Evolutionary conservation across 768 basidiomycete species (phyloP).

Genomic region (Leccinellum luteum): DNA sequence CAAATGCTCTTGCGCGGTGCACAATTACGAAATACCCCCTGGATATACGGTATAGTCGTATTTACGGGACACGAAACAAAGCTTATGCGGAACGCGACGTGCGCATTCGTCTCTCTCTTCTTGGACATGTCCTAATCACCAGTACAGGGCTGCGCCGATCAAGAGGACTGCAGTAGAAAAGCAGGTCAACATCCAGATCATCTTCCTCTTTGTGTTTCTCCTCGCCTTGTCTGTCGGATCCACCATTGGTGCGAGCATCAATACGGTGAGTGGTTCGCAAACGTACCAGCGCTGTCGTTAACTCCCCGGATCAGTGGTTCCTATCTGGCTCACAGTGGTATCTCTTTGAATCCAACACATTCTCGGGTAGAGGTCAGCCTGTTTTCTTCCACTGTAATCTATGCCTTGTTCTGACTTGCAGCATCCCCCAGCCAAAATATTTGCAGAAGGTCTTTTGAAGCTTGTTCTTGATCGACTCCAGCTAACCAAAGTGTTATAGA

Average conservation of each 20-base stretch:
- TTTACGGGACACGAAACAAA: constrained; percentile 99
- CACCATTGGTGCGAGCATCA: constrained; percentile 88
- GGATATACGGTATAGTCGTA: constrained; percentile 92
- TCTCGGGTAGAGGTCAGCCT: constrained; percentile 61
- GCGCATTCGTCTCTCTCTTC: constrained; percentile 30
- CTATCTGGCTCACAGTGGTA: constrained; percentile 91
- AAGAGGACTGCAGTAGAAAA: constrained; percentile 95
- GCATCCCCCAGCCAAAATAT: constrained; percentile 55
- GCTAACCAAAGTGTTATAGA: constrained; percentile 46
- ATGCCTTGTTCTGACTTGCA: background rate
- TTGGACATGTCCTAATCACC: background rate
- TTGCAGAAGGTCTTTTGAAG: constrained; percentile 69
- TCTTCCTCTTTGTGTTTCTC: constrained; percentile 88
- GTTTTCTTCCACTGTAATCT: background rate
- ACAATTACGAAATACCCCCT: constrained; percentile 92
- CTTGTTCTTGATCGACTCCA: background rate
- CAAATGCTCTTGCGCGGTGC: constrained; percentile 93
- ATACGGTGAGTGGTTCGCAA: constrained; percentile 48
- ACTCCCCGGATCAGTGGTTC: constrained; percentile 59
- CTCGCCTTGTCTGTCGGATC: constrained; percentile 87
- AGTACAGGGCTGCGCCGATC: constrained; percentile 83
- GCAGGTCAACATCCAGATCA: constrained; percentile 94
- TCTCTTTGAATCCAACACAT: constrained; percentile 58
- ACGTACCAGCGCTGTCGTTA: background rate
- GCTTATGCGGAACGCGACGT: constrained; percentile 98